Evolutionary conservation across 352 stramenopile species (phyloP).

Genomic region (Globisporangium irregulare): DNA sequence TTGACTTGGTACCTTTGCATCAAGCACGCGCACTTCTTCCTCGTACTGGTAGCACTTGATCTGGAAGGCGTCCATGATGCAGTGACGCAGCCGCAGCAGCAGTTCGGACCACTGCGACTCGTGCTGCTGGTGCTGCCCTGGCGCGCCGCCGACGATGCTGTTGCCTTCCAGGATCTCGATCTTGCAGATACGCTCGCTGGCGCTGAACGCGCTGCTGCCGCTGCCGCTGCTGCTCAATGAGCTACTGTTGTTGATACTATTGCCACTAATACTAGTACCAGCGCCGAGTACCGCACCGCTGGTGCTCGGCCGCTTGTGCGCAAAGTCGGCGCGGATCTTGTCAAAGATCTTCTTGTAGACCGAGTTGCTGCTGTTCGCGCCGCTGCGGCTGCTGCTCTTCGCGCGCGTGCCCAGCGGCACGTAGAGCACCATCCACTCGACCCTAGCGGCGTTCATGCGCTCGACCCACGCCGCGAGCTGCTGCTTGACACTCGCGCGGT

Average conservation of each 20-base stretch:
- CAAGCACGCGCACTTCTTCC: conserved; percentile 58
- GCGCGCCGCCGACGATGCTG: conserved; percentile 48
- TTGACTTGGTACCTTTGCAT: conserved; percentile 41
- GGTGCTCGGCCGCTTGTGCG: conserved; percentile 31
- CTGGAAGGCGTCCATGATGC: conserved; percentile 84
- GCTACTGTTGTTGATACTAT: conserved; percentile 1
- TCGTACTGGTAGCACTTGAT: conserved; percentile 79
- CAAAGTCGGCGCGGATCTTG: conserved; percentile 60
- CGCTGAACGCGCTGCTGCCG: conserved; percentile 1
- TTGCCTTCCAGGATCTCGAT: conserved; percentile 75
- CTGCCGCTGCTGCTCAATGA: conserved; percentile 9
- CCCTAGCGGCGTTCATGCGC: conserved; percentile 54
- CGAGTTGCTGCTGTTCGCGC: conserved; percentile 20
- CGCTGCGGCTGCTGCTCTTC: conserved; percentile 39
- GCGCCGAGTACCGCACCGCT: conserved; percentile 16
- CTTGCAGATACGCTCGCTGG: conserved; percentile 74
- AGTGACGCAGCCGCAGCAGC: conserved; percentile 57
- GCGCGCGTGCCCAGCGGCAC: conserved; percentile 78
- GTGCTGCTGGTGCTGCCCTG: conserved; percentile 66
- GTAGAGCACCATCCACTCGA: conserved; percentile 84
- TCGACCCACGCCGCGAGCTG: conserved; percentile 63
- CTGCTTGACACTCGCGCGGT: conserved; percentile 49
- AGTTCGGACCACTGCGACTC: conserved; percentile 80
- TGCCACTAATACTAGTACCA: not conserved
- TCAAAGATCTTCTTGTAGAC: conserved; percentile 85